phyloP scores from a whole-genome alignment of 1,284 basidiomycete species.

The Cryptococcus sp. region DNA sequence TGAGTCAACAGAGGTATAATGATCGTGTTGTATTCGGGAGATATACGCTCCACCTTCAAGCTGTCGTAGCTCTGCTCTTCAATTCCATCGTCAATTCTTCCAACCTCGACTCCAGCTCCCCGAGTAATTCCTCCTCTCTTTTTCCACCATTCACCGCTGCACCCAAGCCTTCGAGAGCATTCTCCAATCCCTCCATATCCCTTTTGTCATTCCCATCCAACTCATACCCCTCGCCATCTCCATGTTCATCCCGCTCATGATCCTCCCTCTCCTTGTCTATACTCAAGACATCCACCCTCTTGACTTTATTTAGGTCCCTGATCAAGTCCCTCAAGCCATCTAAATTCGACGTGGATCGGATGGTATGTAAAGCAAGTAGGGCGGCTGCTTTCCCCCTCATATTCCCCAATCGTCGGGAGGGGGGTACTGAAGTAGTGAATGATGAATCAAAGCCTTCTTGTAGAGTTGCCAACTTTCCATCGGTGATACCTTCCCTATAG shows the following conservation, averaged over 20 bases:
- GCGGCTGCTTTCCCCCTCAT: constrained; percentile 50
- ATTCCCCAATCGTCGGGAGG: constrained; percentile 48
- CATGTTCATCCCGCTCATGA: constrained; percentile 40
- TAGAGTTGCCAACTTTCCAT: constrained; percentile 52
- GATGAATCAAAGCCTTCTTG: constrained; percentile 54
- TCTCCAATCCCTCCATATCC: constrained; percentile 53
- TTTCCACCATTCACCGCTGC: constrained; percentile 52
- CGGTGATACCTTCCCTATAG: constrained; percentile 56
- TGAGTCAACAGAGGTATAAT: too few relatives aligned
- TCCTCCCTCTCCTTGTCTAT: constrained; percentile 37
- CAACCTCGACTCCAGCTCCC: constrained; percentile 27
- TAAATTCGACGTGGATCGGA: constrained; percentile 33
- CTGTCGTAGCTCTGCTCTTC: not conserved
- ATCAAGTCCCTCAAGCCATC: constrained; percentile 59
- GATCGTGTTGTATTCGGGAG: too few relatives aligned
- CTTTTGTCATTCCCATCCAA: constrained; percentile 54
- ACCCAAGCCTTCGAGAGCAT: constrained; percentile 25
- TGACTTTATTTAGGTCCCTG: constrained; percentile 28
- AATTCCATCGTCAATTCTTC: not conserved
- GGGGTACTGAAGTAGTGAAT: constrained; percentile 49
- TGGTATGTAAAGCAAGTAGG: constrained; percentile 28
- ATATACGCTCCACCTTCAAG: too few relatives aligned
- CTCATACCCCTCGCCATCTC: constrained; percentile 53
- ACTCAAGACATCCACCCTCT: constrained; percentile 36
- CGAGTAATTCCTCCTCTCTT: constrained; percentile 50